Evolutionary conservation across 2,329 filamentous ascomycete genomes (phyloP), one percentile per base, ranked within the genome.

Genomic region (Phialocephala sp.): DNA sequence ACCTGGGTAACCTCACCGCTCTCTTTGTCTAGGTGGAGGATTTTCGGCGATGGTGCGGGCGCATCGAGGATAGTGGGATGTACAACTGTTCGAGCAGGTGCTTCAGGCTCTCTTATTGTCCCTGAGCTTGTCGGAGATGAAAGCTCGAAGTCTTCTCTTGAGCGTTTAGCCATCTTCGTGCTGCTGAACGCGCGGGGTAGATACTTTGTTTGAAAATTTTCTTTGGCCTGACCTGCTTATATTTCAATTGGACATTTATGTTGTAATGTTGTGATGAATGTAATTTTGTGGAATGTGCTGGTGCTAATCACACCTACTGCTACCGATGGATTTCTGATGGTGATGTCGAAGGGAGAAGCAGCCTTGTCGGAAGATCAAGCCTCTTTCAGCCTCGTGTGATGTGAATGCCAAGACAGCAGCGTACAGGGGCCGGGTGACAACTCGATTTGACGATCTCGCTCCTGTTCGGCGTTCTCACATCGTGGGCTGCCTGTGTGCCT

Each of bases 131-230:
- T 32, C 27, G 77, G 74, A 71, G 78, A 77, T 36, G 79, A 77
- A 66, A 80, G 79, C 69, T 78, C 72, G 65, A 83, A 84, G 69
- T 80, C 81, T 77, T 81, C 79, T 77, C 85, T 81, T 77, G 83
- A 81, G 76, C 87, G 87, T 54, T 90, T 90, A 72, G 81, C 80
- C 87, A 89, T 89, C 63, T 71, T 74, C 45, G 66, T 68, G 70
- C 59, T 56, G 69, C 68, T 72, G 67, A 70, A 72, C 68, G 71
- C 72, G 72, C 72, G 75, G 78, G 77, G 77, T 66, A 74, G 74
- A 77, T 79, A 79, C 72, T 73, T 32, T 70, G 56, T 65, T 63
- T 36, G 59, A 60, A 43, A 54, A 52, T 35, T 55, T 27, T 54
- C 9, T 41, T 3, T 56, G 24, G 50, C 50, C 50, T 54, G 18